Percentiles rank a stretch among this genome's conserved stretches.
Conservation (phyloP, 352 stramenopile genomes). For the Pythium phragmiticola region DNA sequence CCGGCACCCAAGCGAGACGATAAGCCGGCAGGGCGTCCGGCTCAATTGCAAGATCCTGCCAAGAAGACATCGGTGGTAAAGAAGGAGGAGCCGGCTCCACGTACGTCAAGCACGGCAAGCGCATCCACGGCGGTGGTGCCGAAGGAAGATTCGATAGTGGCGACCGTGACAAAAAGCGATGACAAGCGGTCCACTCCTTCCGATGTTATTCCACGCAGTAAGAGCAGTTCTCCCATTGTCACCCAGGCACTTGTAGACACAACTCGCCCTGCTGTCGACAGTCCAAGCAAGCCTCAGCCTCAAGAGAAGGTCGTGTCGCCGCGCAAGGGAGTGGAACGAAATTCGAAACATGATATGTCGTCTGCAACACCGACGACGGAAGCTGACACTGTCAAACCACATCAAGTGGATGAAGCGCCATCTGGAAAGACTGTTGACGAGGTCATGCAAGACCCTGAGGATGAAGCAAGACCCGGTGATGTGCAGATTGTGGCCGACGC, state of each 20-base stretch:
- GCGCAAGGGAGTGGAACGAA: background rate
- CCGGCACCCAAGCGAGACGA: constrained; percentile 9
- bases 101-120: background rate
- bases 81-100: background rate
- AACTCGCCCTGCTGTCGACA: background rate
- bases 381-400: background rate
- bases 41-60: background rate
- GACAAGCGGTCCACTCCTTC: background rate
- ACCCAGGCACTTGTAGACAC: background rate
- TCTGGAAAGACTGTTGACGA: background rate
- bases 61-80: background rate
- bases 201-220: background rate
- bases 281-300: background rate
- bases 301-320: background rate
- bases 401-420: background rate
- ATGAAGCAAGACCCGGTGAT: background rate
- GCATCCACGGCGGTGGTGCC: background rate
- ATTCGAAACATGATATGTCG: background rate
- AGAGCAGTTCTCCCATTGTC: background rate
- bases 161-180: background rate
- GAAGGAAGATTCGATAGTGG: too few species aligned
- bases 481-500: background rate
- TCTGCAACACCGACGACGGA: background rate
- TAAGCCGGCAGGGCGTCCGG: background rate
- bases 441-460: background rate